Conservation (phyloP, 1,139 yeast genomes). For the Candida neerlandica region DNA sequence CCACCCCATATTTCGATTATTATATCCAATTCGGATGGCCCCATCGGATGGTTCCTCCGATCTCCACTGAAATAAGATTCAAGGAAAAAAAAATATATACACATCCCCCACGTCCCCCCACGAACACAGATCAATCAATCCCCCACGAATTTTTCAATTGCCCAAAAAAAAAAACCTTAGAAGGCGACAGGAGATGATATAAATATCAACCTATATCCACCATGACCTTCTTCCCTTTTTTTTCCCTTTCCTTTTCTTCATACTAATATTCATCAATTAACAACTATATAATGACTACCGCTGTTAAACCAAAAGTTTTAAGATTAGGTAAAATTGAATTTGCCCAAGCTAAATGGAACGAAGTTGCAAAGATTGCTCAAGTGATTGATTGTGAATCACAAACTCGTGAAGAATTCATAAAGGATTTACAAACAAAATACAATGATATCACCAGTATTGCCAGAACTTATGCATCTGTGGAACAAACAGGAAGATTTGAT, state of each 20-base stretch:
- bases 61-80: too few species aligned
- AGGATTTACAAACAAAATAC: constrained; percentile 52
- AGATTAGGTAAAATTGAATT: constrained; percentile 56
- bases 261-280: not conserved
- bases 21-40: too few species aligned
- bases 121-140: too few species aligned
- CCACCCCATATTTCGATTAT: too few species aligned
- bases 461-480: constrained; percentile 51
- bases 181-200: not conserved
- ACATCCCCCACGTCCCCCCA: too few species aligned
- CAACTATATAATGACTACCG: not conserved
- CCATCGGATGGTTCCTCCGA: too few species aligned
- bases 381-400: constrained; percentile 50
- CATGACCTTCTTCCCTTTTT: not conserved
- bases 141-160: too few species aligned
- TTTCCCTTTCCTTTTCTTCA: not conserved
- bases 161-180: not conserved
- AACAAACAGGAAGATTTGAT: constrained; percentile 73
- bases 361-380: constrained; percentile 48
- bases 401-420: constrained; percentile 51
- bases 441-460: constrained; percentile 51
- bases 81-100: not conserved
- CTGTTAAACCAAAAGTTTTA: constrained; percentile 53
- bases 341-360: constrained; percentile 61
- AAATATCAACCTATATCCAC: not conserved